Evolutionary conservation across 2,329 filamentous ascomycete genomes (phyloP).

Genomic region (Claviceps fusiformis): DNA sequence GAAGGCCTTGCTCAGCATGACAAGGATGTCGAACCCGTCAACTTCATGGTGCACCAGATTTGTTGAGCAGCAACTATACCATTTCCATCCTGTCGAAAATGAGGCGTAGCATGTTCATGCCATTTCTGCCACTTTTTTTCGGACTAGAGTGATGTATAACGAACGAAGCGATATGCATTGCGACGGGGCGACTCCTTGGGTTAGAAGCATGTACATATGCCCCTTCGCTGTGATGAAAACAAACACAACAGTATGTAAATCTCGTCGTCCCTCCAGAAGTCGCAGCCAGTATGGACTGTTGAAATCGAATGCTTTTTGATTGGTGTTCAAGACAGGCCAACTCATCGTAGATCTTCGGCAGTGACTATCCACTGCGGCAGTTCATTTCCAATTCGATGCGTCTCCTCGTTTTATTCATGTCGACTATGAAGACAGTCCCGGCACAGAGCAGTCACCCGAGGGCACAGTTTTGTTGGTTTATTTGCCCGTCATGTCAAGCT

Average conservation of each 20-base stretch:
- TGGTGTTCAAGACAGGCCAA: too few relatives aligned
- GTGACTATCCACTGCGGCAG: too few relatives aligned
- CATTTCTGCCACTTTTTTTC: not conserved
- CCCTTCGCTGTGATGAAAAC: too few relatives aligned
- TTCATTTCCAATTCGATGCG: too few relatives aligned
- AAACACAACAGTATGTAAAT: too few relatives aligned
- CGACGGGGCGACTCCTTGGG: too few relatives aligned
- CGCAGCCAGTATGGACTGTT: not conserved
- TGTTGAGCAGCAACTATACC: constrained; percentile 3
- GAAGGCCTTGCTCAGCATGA: constrained; percentile 14
- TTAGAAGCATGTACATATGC: too few relatives aligned
- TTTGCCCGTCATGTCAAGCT: not conserved
- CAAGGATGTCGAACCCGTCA: constrained; percentile 16
- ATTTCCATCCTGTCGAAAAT: not conserved
- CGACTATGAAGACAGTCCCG: not conserved
- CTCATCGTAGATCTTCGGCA: too few relatives aligned
- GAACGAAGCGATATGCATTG: too few relatives aligned
- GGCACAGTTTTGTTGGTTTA: not conserved
- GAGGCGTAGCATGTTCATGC: not conserved
- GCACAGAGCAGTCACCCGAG: not conserved
- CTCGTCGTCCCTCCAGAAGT: not conserved
- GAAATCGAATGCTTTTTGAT: too few relatives aligned
- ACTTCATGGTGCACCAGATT: constrained; percentile 23
- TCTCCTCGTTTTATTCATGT: not conserved
- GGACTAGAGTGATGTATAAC: too few relatives aligned